Evolutionary conservation across 2,329 filamentous ascomycete genomes (phyloP).

Genomic region (Aspergillus uvarum): DNA sequence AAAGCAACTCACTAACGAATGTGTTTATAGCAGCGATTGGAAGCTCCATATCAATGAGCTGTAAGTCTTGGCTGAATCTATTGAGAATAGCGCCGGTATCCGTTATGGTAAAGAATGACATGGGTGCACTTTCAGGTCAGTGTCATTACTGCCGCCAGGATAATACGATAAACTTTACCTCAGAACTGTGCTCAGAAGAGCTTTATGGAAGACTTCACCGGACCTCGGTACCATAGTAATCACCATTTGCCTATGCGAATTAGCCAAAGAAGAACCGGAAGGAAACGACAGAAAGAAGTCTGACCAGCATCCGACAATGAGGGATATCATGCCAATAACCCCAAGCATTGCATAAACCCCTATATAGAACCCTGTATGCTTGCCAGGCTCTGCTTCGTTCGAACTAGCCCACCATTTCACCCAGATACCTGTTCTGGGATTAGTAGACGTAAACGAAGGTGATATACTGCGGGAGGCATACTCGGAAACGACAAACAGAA

Average conservation of each 20-base stretch:
- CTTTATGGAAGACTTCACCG: constrained; percentile 51
- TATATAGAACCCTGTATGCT: constrained; percentile 37
- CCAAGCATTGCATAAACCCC: constrained; percentile 44
- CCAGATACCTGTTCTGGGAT: constrained; percentile 35
- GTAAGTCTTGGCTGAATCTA: constrained; percentile 47
- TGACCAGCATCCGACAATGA: constrained; percentile 40
- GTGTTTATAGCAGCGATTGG: constrained; percentile 43
- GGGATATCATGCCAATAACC: constrained; percentile 35
- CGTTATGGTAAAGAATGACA: constrained; percentile 45
- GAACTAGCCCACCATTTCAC: constrained; percentile 44
- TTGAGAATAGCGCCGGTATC: constrained; percentile 45
- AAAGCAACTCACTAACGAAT: constrained; percentile 31
- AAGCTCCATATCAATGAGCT: constrained; percentile 47
- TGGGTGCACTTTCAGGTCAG: constrained; percentile 33
- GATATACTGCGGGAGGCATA: constrained; percentile 14
- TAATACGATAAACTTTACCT: constrained; percentile 26
- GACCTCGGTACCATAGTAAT: constrained; percentile 56
- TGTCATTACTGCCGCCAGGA: constrained; percentile 24
- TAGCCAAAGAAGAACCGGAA: not conserved
- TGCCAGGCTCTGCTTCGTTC: constrained; percentile 36
- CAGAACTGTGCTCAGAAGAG: constrained; percentile 51
- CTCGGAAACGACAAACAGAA: constrained; percentile 45
- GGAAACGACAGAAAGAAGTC: constrained; percentile 1
- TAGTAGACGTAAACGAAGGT: not conserved
- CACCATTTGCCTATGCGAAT: constrained; percentile 46